Evolutionary conservation across 495 filamentous ascomycete genomes (phyloP), one percentile per base, ranked within the genome.

Genomic region (Aspergillus cristatus): DNA sequence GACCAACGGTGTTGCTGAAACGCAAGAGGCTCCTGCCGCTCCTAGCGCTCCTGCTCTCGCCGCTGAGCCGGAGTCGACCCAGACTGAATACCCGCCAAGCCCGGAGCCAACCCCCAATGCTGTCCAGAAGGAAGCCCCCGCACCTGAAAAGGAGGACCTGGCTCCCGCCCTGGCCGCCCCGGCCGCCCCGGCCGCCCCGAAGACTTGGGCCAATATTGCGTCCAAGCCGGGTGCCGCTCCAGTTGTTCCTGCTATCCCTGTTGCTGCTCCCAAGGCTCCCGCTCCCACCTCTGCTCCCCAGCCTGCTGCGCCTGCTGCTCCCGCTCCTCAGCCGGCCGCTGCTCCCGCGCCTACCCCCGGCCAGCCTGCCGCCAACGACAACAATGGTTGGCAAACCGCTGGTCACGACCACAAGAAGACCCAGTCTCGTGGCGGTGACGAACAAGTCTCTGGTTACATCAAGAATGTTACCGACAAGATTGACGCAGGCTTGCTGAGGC

Each of bases 381-480:
- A 55, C 38, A 49, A 65, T 40, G 80, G 76, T 33, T 94, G 88
- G 84, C 86, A 90, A 53, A 86, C 84, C 37, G 86, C 86, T 26
- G 82, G 80, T 28, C 57, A 62, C 33, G 77, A 79, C 36, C 81
- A 89, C 66, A 81, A 79, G 52, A 90, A 90, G 67, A 77, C 79
- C 33, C 84, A 89, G 61, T 74, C 76, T 38, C 75, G 85, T 40
- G 58, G 71, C 28, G 45, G 57, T 18, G 80, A 85, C 47, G 79
- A 85, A 40, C 75, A 79, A 37, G 77, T 81, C 29, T 67, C 82
- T 42, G 93, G 77, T 12, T 97, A 95, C 54, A 82, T 97, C 54
- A 94, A 91, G 72, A 93, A 88, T 47, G 89, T 97, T 20, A 86
- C 81, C 26, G 85, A 91, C 1, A 84, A 84, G 64, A 77, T 98